These are phyloP conservation scores for Platanthera guangdongensis DNA, from an alignment of 106 monocot genomes.

Conservation along the genomic window DNA sequence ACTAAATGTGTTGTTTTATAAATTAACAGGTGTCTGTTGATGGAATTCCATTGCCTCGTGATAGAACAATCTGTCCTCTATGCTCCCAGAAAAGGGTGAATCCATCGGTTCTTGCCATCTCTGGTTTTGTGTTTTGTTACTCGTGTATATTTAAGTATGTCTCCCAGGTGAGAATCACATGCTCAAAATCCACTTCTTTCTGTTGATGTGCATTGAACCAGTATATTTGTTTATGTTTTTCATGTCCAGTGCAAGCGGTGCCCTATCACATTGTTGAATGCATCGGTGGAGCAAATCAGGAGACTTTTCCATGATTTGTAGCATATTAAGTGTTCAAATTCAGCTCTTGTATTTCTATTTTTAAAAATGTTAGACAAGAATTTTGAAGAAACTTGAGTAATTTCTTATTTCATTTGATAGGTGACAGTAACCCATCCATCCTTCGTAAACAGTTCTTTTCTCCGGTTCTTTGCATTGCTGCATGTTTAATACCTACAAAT, in stretches of 20 bases:
- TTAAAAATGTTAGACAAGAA: not conserved
- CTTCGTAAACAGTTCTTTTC: no score
- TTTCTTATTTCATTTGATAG: not conserved
- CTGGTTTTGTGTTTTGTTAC: constrained; percentile 92
- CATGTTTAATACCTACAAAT: no score
- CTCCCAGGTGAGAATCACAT: constrained; percentile 43
- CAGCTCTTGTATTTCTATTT: not conserved
- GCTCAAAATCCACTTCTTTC: not conserved
- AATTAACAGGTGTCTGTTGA: constrained; percentile 43
- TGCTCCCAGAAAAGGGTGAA: constrained; percentile 79
- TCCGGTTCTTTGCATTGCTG: no score
- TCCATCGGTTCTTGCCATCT: constrained; percentile 74
- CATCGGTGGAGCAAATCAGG: constrained; percentile 66
- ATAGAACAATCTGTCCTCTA: constrained; percentile 72
- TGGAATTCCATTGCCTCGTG: constrained; percentile 36
- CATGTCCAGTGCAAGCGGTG: constrained; percentile 63
- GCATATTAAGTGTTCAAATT: not conserved
- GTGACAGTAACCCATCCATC: no score
- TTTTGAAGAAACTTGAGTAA: not conserved
- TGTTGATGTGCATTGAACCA: not conserved
- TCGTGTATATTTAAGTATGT: constrained; percentile 76
- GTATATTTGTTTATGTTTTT: not conserved
- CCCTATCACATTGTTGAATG: constrained; percentile 75
- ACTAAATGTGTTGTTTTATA: not conserved
- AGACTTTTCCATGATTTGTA: constrained; percentile 89